Conservation (phyloP, 306 rosid genomes). For the Prunus salicina region DNA sequence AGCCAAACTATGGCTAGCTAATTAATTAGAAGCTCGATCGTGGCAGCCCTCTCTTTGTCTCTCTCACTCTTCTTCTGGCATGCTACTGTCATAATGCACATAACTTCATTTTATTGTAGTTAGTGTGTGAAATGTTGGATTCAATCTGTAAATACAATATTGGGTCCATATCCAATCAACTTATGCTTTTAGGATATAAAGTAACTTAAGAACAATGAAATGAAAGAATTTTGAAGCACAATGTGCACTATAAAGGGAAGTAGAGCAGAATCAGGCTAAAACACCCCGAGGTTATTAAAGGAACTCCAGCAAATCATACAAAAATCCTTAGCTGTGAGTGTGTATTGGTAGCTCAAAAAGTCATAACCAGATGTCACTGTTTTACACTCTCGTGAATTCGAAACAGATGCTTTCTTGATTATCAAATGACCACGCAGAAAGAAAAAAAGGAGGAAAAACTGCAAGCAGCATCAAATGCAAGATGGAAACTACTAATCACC, state of each 20-base stretch:
- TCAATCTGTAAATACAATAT: background rate
- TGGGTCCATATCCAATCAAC: background rate
- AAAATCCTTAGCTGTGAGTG: background rate
- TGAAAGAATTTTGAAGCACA: background rate
- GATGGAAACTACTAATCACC: conserved; percentile 33
- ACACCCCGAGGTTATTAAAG: background rate
- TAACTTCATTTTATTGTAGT: background rate
- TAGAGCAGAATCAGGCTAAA: background rate
- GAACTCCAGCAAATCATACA: background rate
- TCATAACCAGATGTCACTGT: background rate
- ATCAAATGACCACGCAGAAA: background rate
- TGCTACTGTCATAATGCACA: no score
- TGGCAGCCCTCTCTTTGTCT: no score
- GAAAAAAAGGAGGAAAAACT: background rate
- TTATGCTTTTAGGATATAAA: no score
- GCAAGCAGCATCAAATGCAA: background rate
- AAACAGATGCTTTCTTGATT: background rate
- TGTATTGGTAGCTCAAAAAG: background rate
- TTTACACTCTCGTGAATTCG: background rate
- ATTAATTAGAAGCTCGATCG: no score
- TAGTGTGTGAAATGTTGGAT: background rate
- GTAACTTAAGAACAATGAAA: background rate
- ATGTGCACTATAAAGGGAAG: background rate
- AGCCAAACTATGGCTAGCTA: no score
- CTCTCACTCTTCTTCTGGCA: no score